These are phyloP conservation scores for Baorangia bicolor DNA, from an alignment of 768 basidiomycete species.

Conservation along the genomic window DNA sequence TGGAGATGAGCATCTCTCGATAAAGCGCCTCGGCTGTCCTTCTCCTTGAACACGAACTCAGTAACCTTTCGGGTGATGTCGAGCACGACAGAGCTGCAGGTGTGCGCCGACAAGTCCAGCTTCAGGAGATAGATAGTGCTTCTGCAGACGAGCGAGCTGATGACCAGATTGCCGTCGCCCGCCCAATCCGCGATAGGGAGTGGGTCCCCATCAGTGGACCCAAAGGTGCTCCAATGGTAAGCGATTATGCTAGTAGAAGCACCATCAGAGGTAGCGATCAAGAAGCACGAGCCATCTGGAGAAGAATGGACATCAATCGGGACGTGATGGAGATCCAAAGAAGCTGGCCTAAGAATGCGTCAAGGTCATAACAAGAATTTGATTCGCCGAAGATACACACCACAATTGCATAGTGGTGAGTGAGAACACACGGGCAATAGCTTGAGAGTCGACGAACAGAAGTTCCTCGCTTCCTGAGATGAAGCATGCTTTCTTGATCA, in stretches of 20 bases:
- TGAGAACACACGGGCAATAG: constrained; percentile 50
- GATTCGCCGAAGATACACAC: constrained; percentile 28
- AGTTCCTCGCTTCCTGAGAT: constrained; percentile 53
- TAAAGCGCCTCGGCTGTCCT: constrained; percentile 25
- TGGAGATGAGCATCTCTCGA: constrained; percentile 24
- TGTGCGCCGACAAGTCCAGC: constrained; percentile 34
- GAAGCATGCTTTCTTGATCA: constrained; percentile 43
- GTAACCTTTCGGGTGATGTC: constrained; percentile 56
- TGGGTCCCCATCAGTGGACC: constrained; percentile 44
- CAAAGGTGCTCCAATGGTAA: constrained; percentile 61
- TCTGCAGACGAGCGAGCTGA: constrained; percentile 48
- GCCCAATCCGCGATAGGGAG: constrained; percentile 34
- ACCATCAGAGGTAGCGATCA: constrained; percentile 31
- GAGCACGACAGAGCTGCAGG: constrained; percentile 45
- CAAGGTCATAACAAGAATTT: neutral
- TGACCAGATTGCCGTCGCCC: constrained; percentile 23
- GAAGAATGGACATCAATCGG: constrained; percentile 43
- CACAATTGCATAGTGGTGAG: constrained; percentile 53
- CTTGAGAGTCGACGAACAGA: constrained; percentile 45
- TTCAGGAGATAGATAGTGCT: constrained; percentile 43
- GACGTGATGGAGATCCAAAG: constrained; percentile 37
- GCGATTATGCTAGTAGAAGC: constrained; percentile 29
- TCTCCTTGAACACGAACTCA: constrained; percentile 57
- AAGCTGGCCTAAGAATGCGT: constrained; percentile 40
- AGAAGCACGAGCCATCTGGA: constrained; percentile 56